A percentile compares a stretch with the other conserved stretches of the same genome.
phyloP scores from a whole-genome alignment of 1,139 yeast genomes.

The Kodamaea sp. region DNA sequence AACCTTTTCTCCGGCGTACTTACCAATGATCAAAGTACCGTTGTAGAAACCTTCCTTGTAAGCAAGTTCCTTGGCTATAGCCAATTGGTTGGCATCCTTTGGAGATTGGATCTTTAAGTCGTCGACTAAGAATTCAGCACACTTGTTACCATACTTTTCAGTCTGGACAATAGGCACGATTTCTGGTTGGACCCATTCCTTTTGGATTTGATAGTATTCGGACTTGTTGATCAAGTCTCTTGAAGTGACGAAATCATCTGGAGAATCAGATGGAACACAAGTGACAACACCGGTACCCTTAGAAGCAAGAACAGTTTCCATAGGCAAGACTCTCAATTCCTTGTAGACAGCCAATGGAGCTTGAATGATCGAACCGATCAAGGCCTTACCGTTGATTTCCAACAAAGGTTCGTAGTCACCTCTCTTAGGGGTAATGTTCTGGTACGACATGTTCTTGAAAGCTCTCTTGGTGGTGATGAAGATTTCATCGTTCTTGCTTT shows the following conservation, averaged over 20 bases:
- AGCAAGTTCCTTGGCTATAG: constrained; percentile 90
- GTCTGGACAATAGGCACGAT: constrained; percentile 75
- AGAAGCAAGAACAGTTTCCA: constrained; percentile 93
- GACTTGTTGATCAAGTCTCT: constrained; percentile 86
- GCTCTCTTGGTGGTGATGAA: constrained; percentile 93
- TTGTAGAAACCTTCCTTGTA: constrained; percentile 96
- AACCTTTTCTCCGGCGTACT: constrained; percentile 85
- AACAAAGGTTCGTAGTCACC: constrained; percentile 70
- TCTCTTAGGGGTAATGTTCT: constrained; percentile 86
- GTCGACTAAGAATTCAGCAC: constrained; percentile 84
- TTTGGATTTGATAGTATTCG: constrained; percentile 81
- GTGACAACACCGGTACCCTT: constrained; percentile 99
- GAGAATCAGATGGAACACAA: constrained; percentile 97
- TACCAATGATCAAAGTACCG: constrained; percentile 80
- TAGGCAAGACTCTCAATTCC: constrained; percentile 84
- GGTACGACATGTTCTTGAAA: constrained; percentile 97
- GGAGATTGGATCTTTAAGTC: constrained; percentile 92
- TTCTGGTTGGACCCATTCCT: constrained; percentile 83
- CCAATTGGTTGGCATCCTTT: constrained; percentile 83
- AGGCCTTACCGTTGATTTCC: constrained; percentile 64
- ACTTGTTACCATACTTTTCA: constrained; percentile 82
- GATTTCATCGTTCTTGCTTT: constrained; percentile 76
- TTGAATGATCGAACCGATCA: constrained; percentile 82
- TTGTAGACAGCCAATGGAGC: constrained; percentile 81
- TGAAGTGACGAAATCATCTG: constrained; percentile 91